Conservation (phyloP, 768 basidiomycete species). For the Leccinum arenicola region DNA sequence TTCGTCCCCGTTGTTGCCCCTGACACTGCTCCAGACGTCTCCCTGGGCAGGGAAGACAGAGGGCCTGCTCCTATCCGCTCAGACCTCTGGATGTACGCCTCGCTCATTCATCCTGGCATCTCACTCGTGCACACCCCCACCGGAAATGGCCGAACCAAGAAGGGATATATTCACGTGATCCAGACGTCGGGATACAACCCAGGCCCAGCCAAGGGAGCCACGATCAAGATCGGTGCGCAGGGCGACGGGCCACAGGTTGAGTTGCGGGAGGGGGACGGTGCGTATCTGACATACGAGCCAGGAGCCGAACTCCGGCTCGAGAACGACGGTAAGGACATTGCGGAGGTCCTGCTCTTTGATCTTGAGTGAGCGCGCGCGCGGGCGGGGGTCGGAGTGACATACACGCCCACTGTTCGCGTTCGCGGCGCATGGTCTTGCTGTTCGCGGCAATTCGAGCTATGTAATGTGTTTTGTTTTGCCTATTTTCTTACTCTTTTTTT, state of each 20-base stretch:
- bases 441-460: background rate
- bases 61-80: constrained; percentile 85
- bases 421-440: background rate
- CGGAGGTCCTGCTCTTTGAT: constrained; percentile 82
- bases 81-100: constrained; percentile 68
- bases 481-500: background rate
- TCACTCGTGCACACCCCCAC: constrained; percentile 51
- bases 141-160: constrained; percentile 39
- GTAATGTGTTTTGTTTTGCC: background rate
- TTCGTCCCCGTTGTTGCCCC: constrained; percentile 80
- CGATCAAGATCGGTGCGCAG: constrained; percentile 48
- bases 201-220: constrained; percentile 52
- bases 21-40: constrained; percentile 53
- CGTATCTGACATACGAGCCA: constrained; percentile 58
- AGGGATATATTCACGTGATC: constrained; percentile 83
- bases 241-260: constrained; percentile 43
- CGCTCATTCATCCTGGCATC: constrained; percentile 59
- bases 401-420: background rate
- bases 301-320: constrained; percentile 39
- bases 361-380: constrained; percentile 41
- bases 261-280: constrained; percentile 85
- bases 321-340: constrained; percentile 63
- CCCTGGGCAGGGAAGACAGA: constrained; percentile 54
- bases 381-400: background rate
- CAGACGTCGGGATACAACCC: constrained; percentile 82